Evolutionary conservation across 495 filamentous ascomycete genomes (phyloP), one percentile per base, ranked within the genome.

Genomic region (Parathielavia hyrcaniae): DNA sequence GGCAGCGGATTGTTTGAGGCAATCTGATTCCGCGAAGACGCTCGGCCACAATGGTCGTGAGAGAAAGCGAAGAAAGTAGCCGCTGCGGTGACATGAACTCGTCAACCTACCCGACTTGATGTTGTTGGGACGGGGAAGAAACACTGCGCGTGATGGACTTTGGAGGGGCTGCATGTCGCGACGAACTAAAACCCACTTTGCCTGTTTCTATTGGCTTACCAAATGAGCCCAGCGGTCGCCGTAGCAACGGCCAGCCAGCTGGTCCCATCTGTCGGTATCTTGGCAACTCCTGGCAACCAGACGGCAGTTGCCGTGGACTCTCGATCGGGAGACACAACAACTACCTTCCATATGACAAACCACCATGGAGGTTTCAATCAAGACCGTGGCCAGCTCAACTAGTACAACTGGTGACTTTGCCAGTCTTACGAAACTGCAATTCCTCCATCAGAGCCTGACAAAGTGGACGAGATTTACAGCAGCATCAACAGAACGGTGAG

Each of bases 201-300:
- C 49, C 40, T 47, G 46, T 61, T 61, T 61, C 30, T 49, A 20
- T 53, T 20, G 16, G 5, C 20, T n/a, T 14, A 62, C 54, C 40
- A 68, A 68, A 52, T 61, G 6, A 64, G 57, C 55, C 17, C 49
- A 20, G 53, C 10, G 4, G 58, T 68, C 59, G 43, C 61, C 56
- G 64, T 59, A 61, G 61, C 64, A 67, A 68, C 66, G 20, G 8
- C 0, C 11, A n/a, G 19, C 20, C 63, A 59, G 58, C 61, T 61
- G 63, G 0, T 1, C 22, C 22, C 63, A 57, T 17, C 60, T 67
- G 65, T 5, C 48, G 36, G 13, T 7, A 26, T 30, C 32, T 14
- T 26, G 50, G 13, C 41, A 43, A 22, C 16, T 30, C 35, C 13
- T 38, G 35, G 35, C 35, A 11, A 8, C 1, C 4, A 38, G 35